Percentiles rank a stretch among this genome's conserved stretches.
Conservation (phyloP, 148 eudicot species). For the Dianthus caryophyllus region DNA sequence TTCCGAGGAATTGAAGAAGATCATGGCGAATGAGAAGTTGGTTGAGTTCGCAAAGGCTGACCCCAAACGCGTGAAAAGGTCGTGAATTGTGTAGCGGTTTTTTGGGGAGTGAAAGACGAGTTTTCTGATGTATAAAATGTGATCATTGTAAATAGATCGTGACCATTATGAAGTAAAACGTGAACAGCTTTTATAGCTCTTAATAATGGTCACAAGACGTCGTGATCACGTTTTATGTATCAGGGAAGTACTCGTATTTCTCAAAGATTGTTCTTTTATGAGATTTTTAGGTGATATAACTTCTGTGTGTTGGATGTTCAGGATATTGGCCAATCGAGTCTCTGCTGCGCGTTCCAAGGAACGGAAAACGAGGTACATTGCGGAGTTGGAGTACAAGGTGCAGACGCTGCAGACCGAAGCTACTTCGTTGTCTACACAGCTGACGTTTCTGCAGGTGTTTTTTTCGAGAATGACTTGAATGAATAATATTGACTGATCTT, state of each 20-base stretch:
- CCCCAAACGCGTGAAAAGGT: conserved; percentile 58
- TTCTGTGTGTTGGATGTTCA: conserved; percentile 5
- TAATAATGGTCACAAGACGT: no score
- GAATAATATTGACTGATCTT: not conserved
- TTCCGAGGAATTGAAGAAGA: conserved; percentile 41
- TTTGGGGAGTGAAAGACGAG: no score
- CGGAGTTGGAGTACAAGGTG: conserved; percentile 51
- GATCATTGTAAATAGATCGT: no score
- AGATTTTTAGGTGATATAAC: no score
- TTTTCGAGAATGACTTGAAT: not conserved
- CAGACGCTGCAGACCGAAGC: conserved; percentile 44
- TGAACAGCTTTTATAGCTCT: no score
- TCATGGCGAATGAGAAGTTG: conserved; percentile 47
- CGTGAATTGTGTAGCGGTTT: not conserved
- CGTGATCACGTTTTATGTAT: no score
- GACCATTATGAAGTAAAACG: no score
- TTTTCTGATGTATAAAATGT: no score
- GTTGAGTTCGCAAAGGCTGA: conserved; percentile 48
- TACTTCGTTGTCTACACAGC: conserved; percentile 39
- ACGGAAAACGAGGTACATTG: conserved; percentile 38
- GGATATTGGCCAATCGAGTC: conserved; percentile 56
- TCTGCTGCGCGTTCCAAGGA: conserved; percentile 55
- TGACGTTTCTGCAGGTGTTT: conserved; percentile 39
- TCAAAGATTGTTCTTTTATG: no score
- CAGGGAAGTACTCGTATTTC: no score